phyloP scores from a whole-genome alignment of 768 basidiomycete species.

The Leucocoprinus birnbaumii region DNA sequence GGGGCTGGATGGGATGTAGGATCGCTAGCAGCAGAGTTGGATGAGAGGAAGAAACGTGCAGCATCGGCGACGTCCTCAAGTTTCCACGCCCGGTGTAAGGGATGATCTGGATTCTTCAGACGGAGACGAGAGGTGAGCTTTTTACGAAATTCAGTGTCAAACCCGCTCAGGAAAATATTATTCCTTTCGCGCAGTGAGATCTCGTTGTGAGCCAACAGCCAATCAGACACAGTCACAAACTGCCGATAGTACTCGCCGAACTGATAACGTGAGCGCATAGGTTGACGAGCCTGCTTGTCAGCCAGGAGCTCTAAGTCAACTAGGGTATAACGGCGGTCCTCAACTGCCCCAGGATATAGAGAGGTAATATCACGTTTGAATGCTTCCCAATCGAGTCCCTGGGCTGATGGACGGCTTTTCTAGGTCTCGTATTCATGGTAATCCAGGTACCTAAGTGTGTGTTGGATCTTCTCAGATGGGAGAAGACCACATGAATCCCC shows the following conservation, averaged over 20 bases:
- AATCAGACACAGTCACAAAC: background rate
- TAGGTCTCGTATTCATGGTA: background rate
- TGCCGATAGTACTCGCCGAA: slow-evolving; percentile 12
- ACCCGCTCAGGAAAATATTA: slow-evolving; percentile 9
- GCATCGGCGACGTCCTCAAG: slow-evolving; percentile 11
- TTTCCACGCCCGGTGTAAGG: slow-evolving; percentile 11
- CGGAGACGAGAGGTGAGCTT: background rate
- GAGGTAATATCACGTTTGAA: background rate
- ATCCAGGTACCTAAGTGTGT: background rate
- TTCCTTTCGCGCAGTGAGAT: slow-evolving; percentile 4
- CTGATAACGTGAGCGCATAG: background rate
- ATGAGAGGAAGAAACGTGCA: background rate
- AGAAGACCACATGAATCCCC: background rate
- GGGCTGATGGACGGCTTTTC: background rate
- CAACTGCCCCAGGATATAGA: slow-evolving; percentile 3
- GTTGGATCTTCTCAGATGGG: background rate
- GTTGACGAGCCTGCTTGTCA: background rate
- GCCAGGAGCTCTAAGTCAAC: slow-evolving; percentile 6
- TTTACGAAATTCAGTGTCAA: slow-evolving; percentile 7
- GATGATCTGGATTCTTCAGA: slow-evolving; percentile 11
- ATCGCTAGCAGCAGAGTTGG: background rate
- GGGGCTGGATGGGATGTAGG: background rate
- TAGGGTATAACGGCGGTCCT: background rate
- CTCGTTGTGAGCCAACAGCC: background rate
- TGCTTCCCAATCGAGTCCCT: background rate